Evolutionary conservation across 78 protist species (phyloP).

Genomic region (Reticulomyxa filosa): DNA sequence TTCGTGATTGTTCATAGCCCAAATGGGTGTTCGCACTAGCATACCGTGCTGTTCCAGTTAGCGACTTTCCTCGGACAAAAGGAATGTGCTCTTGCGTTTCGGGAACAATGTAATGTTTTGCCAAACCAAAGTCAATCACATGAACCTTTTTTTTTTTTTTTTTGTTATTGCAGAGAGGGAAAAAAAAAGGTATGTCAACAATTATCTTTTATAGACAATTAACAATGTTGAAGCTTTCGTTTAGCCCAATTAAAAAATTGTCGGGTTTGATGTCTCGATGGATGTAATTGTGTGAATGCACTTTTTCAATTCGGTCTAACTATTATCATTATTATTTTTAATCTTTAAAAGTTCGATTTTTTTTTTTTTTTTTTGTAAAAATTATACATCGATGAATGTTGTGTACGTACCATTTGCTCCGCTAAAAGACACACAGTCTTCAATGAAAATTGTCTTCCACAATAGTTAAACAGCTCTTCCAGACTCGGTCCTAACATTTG

Average conservation of each 20-base stretch:
- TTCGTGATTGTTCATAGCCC: constrained; percentile 49
- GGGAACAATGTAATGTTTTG: constrained; percentile 77
- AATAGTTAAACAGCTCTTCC: constrained; percentile 81
- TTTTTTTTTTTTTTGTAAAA: no score
- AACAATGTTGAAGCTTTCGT: constrained; percentile 32
- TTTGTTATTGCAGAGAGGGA: no score
- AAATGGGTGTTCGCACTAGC: constrained; percentile 73
- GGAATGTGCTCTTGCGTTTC: constrained; percentile 78
- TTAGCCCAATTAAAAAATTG: constrained; percentile 77
- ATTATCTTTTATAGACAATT: no score
- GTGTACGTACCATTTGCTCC: constrained; percentile 69
- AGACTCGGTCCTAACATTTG: constrained; percentile 89
- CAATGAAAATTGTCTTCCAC: constrained; percentile 31
- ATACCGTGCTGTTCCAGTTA: constrained; percentile 90
- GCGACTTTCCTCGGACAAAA: constrained; percentile 72
- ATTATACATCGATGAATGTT: no score
- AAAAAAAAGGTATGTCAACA: no score
- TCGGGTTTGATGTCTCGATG: constrained; percentile 87
- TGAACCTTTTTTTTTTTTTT: not conserved
- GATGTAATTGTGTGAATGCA: constrained; percentile 62
- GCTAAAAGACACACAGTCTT: constrained; percentile 79
- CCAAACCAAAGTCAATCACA: constrained; percentile 26
- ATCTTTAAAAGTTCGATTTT: no score
- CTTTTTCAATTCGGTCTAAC: constrained; percentile 19
- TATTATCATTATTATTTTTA: no score